phyloP scores from a whole-genome alignment of 2,329 filamentous ascomycete species.

The Lachnellula subtilissima region DNA sequence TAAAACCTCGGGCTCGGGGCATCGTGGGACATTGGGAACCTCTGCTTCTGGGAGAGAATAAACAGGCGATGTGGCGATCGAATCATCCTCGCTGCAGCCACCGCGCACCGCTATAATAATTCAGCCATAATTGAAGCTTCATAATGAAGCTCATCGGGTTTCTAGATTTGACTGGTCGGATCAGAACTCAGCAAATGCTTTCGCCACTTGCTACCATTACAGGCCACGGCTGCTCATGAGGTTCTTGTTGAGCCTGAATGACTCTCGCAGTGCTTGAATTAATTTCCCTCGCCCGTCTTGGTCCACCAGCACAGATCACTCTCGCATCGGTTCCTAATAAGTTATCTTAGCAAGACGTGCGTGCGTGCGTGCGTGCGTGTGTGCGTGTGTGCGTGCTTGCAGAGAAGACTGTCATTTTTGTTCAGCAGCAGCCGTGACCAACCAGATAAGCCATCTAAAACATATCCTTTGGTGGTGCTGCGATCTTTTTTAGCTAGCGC shows the following conservation, averaged over 20 bases:
- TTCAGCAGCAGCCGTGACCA: neutral
- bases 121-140: neutral
- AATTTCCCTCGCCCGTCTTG: no score
- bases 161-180: neutral
- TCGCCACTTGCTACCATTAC: neutral
- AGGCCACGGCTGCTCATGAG: neutral
- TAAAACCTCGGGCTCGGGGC: neutral
- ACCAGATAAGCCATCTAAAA: no score
- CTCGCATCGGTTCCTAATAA: neutral
- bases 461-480: no score
- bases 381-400: neutral
- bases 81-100: constrained; percentile 2
- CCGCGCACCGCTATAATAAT: neutral
- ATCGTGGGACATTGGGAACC: neutral
- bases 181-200: neutral
- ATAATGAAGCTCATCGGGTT: neutral
- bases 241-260: neutral
- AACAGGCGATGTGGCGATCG: constrained; percentile 1
- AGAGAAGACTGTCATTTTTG: neutral
- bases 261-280: neutral
- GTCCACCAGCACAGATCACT: neutral
- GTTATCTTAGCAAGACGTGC: neutral
- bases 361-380: neutral
- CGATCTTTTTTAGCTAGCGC: neutral
- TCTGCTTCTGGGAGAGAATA: neutral